These are phyloP conservation scores for Phytophthora nicotianae DNA, from an alignment of 352 stramenopile genomes.

Conservation along the genomic window DNA sequence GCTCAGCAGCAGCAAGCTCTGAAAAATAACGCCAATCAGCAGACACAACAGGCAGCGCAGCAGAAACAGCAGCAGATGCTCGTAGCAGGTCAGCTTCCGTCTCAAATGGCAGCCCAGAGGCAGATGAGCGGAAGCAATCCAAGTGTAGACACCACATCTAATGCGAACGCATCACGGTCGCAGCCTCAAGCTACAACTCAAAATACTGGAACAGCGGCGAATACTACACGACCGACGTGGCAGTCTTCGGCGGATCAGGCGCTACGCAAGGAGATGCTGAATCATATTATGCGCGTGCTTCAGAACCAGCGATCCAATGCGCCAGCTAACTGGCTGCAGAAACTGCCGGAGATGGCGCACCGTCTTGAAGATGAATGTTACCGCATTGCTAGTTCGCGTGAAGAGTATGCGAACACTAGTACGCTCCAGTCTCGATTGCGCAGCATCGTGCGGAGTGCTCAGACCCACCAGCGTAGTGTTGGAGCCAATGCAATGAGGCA, in stretches of 20 bases:
- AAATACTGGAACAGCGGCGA: conserved; percentile 7
- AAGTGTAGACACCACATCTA: conserved; percentile 20
- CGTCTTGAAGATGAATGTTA: conserved; percentile 98
- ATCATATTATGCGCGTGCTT: conserved; percentile 95
- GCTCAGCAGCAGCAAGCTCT: conserved; percentile 40
- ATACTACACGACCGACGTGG: conserved; percentile 54
- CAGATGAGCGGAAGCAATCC: conserved; percentile 34
- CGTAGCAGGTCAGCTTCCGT: conserved; percentile 22
- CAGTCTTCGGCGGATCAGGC: conserved; percentile 75
- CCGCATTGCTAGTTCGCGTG: conserved; percentile 80
- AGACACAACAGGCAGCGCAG: conserved; percentile 38
- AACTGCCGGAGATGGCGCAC: conserved; percentile 98
- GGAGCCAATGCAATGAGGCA: conserved; percentile 36
- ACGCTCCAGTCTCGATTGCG: conserved; percentile 96
- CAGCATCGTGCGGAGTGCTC: conserved; percentile 89
- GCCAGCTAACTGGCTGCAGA: conserved; percentile 95
- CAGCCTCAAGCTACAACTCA: conserved; percentile 28
- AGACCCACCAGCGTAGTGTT: conserved; percentile 66
- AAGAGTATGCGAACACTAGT: conserved; percentile 95
- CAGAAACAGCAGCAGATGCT: conserved; percentile 51
- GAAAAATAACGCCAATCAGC: conserved; percentile 24
- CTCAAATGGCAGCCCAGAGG: conserved; percentile 36
- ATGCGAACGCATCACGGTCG: conserved; percentile 25
- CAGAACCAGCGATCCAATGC: conserved; percentile 96
- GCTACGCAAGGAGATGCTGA: conserved; percentile 84